Evolutionary conservation across 1,139 yeast genomes (phyloP).

Genomic region (Lodderomyces jiufengensis): DNA sequence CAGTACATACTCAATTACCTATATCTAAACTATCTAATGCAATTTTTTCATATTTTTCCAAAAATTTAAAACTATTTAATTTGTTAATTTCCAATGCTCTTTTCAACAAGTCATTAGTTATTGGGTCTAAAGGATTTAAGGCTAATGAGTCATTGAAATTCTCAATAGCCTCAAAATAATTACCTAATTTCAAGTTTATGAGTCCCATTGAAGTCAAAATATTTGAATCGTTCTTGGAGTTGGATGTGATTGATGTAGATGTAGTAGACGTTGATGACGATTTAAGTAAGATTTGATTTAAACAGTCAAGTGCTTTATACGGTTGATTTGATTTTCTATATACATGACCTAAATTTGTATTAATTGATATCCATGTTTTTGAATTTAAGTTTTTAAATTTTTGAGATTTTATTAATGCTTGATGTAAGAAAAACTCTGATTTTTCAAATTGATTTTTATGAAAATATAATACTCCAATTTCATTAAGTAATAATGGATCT

Average conservation of each 20-base stretch:
- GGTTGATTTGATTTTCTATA: slow-evolving; percentile 65
- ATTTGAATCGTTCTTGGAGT: slow-evolving; percentile 68
- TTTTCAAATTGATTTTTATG: slow-evolving; percentile 64
- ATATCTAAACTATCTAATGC: too few species aligned
- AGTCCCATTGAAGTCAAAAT: slow-evolving; percentile 82
- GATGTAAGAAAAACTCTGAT: slow-evolving; percentile 70
- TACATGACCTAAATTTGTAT: slow-evolving; percentile 88
- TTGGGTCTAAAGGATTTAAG: slow-evolving; percentile 74
- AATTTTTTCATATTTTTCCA: too few species aligned
- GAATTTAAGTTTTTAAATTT: slow-evolving; percentile 71
- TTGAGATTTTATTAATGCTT: slow-evolving; percentile 66
- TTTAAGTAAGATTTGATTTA: slow-evolving; percentile 58
- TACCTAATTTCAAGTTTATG: slow-evolving; percentile 68
- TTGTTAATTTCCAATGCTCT: slow-evolving; percentile 51
- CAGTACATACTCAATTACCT: too few species aligned
- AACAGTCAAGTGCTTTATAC: slow-evolving; percentile 68
- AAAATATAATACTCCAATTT: slow-evolving; percentile 84
- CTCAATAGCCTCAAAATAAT: slow-evolving; percentile 65
- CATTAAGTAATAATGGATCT: slow-evolving; percentile 87
- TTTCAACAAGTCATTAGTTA: slow-evolving; percentile 75
- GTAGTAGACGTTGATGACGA: too few species aligned
- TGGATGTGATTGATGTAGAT: slow-evolving; percentile 41
- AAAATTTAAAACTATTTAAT: too few species aligned
- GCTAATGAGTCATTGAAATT: slow-evolving; percentile 80
- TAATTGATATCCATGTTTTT: slow-evolving; percentile 82